Evolutionary conservation across 208 protist genomes (phyloP).

Genomic region (Porcisia deanei): DNA sequence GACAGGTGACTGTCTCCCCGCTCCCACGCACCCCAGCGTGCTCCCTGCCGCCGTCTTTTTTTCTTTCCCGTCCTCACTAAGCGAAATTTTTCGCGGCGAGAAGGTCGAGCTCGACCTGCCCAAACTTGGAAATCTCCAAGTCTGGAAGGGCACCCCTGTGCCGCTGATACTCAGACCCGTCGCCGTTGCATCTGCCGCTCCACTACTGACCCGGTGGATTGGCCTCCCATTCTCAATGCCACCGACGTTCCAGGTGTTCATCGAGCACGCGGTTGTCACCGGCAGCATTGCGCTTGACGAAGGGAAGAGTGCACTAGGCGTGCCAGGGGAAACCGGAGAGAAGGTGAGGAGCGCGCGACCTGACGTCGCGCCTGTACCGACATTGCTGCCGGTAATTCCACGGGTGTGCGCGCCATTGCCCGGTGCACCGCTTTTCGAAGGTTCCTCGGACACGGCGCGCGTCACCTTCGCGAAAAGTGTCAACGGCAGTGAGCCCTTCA

Average conservation of each 20-base stretch:
- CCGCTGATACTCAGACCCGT: not conserved
- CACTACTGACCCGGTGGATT: not conserved
- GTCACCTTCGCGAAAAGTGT: not conserved
- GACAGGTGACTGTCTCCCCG: not conserved
- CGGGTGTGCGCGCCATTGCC: not conserved
- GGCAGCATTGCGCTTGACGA: not conserved
- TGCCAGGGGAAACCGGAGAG: not conserved
- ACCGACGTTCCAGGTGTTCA: not conserved
- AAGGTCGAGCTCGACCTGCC: conserved; percentile 16
- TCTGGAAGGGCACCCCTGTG: conserved; percentile 29
- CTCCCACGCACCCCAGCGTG: not conserved
- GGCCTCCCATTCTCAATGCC: not conserved
- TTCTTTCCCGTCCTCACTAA: not conserved
- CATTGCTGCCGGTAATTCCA: not conserved
- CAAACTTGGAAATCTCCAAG: conserved; percentile 45
- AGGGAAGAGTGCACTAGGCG: not conserved
- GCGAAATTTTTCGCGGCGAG: not conserved
- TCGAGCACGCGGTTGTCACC: not conserved
- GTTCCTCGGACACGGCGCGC: not conserved
- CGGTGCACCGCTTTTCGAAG: no score
- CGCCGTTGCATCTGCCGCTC: not conserved
- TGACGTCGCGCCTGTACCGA: not conserved
- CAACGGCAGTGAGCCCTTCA: conserved; percentile 1
- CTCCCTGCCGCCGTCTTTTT: not conserved
- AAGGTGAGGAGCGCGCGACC: not conserved